A percentile compares a stretch with the other conserved stretches of the same genome.
These are phyloP conservation scores for Puccinia triticina DNA, from an alignment of 1,284 basidiomycete genomes.

Conservation along the genomic window DNA sequence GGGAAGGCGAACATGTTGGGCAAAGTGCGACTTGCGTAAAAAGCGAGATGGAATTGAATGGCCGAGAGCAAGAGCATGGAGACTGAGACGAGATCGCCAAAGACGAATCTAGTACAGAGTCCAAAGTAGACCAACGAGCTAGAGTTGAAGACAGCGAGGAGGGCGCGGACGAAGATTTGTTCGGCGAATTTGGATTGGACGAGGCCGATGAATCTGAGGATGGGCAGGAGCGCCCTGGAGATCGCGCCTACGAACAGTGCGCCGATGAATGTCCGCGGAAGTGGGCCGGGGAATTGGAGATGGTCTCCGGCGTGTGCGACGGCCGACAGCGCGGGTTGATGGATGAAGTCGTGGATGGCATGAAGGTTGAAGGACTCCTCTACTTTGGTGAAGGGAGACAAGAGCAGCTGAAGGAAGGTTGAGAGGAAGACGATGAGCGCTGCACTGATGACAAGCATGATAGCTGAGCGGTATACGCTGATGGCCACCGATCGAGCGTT, in stretches of 20 bases:
- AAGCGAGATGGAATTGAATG: slow-evolving; percentile 86
- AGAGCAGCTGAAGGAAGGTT: slow-evolving; percentile 69
- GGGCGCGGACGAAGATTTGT: slow-evolving; percentile 71
- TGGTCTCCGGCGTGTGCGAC: slow-evolving; percentile 74
- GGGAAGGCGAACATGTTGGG: slow-evolving; percentile 91
- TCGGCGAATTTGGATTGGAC: slow-evolving; percentile 67
- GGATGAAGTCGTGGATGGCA: slow-evolving; percentile 81
- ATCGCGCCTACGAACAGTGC: slow-evolving; percentile 65
- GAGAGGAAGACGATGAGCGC: slow-evolving; percentile 12
- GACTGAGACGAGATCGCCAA: slow-evolving; percentile 67
- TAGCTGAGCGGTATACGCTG: background rate
- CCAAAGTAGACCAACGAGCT: slow-evolving; percentile 70
- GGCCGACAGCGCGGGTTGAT: slow-evolving; percentile 69
- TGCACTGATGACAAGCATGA: slow-evolving; percentile 23
- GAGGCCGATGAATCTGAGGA: slow-evolving; percentile 63
- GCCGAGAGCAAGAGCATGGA: slow-evolving; percentile 73
- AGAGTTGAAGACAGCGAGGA: slow-evolving; percentile 72
- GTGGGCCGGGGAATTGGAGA: slow-evolving; percentile 80
- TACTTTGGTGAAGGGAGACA: slow-evolving; percentile 90
- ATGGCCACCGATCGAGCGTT: background rate
- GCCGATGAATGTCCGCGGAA: slow-evolving; percentile 84
- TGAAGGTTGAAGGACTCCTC: slow-evolving; percentile 97
- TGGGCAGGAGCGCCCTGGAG: slow-evolving; percentile 63
- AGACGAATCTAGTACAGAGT: slow-evolving; percentile 68
- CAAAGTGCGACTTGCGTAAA: slow-evolving; percentile 87